These are phyloP conservation scores for Amphirosellinia nigrospora DNA, from an alignment of 495 filamentous ascomycete genomes.

Conservation along the genomic window DNA sequence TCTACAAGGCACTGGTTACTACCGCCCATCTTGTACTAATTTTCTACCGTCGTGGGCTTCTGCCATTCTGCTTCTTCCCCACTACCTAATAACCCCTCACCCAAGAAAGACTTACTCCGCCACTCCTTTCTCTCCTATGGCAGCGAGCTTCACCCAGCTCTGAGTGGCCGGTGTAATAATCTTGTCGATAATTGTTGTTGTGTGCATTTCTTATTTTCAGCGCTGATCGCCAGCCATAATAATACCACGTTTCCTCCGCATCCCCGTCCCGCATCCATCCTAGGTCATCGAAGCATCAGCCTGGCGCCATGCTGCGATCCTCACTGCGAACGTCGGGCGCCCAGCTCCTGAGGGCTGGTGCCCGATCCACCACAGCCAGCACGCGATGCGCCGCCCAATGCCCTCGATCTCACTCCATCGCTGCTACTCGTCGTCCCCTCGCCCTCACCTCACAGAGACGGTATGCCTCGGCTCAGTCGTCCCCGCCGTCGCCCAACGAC, in stretches of 20 bases:
- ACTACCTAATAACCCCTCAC: constrained; percentile 17
- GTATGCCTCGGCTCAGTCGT: constrained; percentile 51
- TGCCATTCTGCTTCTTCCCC: constrained; percentile 5
- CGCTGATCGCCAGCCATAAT: constrained; percentile 30
- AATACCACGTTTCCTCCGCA: not conserved
- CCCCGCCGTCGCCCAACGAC: constrained; percentile 72
- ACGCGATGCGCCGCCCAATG: constrained; percentile 53
- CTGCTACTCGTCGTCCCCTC: constrained; percentile 55
- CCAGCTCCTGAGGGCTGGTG: constrained; percentile 58
- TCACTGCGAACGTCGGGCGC: constrained; percentile 55
- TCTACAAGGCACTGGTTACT: not conserved
- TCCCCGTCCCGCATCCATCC: not conserved
- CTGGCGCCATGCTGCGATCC: constrained; percentile 59
- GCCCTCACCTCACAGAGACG: constrained; percentile 56
- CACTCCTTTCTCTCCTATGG: constrained; percentile 48
- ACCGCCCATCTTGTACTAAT: not conserved
- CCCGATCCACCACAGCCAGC: constrained; percentile 41
- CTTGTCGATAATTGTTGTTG: constrained; percentile 28
- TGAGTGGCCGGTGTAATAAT: constrained; percentile 24
- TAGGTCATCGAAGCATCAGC: constrained; percentile 37
- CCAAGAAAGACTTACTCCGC: constrained; percentile 59
- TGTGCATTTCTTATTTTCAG: constrained; percentile 26
- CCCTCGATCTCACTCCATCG: constrained; percentile 45
- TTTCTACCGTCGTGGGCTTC: constrained; percentile 14
- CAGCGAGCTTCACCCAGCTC: constrained; percentile 26